These are phyloP conservation scores for Calonectria pteridis DNA, from an alignment of 2,329 filamentous ascomycete genomes.

Conservation along the genomic window DNA sequence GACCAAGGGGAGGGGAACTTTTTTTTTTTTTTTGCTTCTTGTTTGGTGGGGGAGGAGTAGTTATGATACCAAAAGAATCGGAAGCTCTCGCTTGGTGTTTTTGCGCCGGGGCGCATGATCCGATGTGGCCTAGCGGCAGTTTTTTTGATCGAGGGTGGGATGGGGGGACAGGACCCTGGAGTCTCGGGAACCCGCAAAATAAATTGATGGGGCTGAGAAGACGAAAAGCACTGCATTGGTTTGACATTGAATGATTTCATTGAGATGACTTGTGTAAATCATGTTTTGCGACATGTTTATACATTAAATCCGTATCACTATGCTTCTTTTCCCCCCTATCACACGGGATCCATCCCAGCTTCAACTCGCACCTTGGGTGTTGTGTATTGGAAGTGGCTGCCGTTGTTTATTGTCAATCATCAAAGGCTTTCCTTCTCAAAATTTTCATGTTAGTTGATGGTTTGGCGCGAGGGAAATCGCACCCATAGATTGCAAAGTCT, in stretches of 20 bases:
- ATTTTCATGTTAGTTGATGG: no score
- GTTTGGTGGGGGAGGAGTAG: not conserved
- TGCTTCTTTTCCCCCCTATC: not conserved
- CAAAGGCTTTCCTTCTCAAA: no score
- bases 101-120: slow-evolving; percentile 17
- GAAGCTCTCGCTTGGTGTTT: slow-evolving; percentile 20
- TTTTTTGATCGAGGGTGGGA: not conserved
- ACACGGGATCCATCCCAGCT: no score
- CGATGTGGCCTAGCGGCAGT: slow-evolving; percentile 37
- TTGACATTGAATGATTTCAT: not conserved
- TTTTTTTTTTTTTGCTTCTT: not conserved
- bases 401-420: no score
- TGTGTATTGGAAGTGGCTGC: no score
- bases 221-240: not conserved
- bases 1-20: not conserved
- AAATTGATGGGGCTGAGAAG: not conserved
- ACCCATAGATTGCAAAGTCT: no score
- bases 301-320: not conserved
- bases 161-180: not conserved
- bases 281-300: not conserved
- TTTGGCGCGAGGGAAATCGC: no score
- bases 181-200: slow-evolving; percentile 1
- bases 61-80: slow-evolving; percentile 6
- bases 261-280: not conserved
- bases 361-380: no score